Evolutionary conservation across 495 filamentous ascomycete genomes (phyloP).

Genomic region (Glarea lozoyensis): DNA sequence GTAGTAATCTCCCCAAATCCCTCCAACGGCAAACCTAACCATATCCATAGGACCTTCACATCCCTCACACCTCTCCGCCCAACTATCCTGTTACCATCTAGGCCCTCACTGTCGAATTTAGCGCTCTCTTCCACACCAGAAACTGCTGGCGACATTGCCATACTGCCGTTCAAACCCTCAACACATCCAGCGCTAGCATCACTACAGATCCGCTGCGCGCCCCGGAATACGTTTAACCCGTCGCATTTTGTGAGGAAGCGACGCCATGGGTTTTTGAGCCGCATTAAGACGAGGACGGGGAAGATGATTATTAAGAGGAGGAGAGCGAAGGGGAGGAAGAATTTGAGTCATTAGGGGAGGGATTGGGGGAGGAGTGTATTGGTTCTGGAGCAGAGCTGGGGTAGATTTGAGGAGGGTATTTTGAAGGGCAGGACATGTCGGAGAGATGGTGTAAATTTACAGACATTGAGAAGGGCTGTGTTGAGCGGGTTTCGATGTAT

Average conservation of each 20-base stretch:
- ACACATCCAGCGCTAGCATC: constrained; percentile 35
- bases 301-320: constrained; percentile 49
- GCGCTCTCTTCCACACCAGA: not conserved
- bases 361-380: not conserved
- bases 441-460: not conserved
- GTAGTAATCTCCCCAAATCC: not conserved
- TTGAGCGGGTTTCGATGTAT: not conserved
- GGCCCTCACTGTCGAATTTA: no score
- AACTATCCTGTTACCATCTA: constrained; percentile 22
- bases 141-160: constrained; percentile 17
- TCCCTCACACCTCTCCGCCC: constrained; percentile 26
- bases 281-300: constrained; percentile 46
- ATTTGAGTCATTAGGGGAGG: constrained; percentile 45
- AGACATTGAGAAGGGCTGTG: not conserved
- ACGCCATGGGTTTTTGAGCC: constrained; percentile 57
- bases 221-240: constrained; percentile 55
- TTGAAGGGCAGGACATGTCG: not conserved
- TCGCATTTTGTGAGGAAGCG: constrained; percentile 64
- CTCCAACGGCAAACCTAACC: not conserved
- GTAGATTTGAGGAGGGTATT: not conserved
- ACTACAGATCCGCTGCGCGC: constrained; percentile 43
- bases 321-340: constrained; percentile 49
- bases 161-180: constrained; percentile 34
- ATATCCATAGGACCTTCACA: constrained; percentile 27
- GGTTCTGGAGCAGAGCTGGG: not conserved